Evolutionary conservation across 345 rosid genomes (phyloP), one percentile per base, ranked within the genome.

Genomic region (Garcia nutans): DNA sequence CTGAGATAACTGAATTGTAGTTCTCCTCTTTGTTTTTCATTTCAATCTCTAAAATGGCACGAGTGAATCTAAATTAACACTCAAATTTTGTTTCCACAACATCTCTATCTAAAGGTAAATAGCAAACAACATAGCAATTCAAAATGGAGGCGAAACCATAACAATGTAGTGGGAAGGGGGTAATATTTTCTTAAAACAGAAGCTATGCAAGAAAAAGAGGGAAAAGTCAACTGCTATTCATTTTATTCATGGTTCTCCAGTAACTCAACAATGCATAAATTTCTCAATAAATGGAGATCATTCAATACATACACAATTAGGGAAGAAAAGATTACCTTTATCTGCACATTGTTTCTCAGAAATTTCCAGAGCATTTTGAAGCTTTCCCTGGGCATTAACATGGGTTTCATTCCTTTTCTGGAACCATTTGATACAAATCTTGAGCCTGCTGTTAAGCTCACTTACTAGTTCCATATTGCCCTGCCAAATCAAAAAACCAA

Each of bases 401-500:
- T 91, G 90, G 15, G 75, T 85, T 77, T 90, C 90, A 20, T 87
- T 95, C 54, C 80, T 86, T 79, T 84, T 87, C 74, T 86, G 91
- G 59, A 85, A 87, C 99, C 98, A 93, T 74, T 77, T 89, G 37
- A 93, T 81, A 60, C 98, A 93, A 74, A 85, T 79, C 87, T 88
- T 96, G 62, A 93, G 88, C 83, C 80, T 90, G 80, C 83, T 86
- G 72, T 82, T 93, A 24, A 86, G 85, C n/a, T 88, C 97, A 6
- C 60, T 78, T 75, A 86, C 49, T 20, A 86, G 74, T 70, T 96
- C 93, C 80, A 87, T 63, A 76, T 88, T 92, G 3, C 80, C 96
- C 99, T 96, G 84, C 49, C 44, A 61, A 52, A 67, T 57, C 50
- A 67, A 44, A 23, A 28, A 37, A 57, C 74, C n/a, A 22, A 47